A percentile compares a stretch with the other conserved stretches of the same genome.
Evolutionary conservation across 1,139 yeast species (phyloP).

Genomic region (Zygosaccharomyces sapae): DNA sequence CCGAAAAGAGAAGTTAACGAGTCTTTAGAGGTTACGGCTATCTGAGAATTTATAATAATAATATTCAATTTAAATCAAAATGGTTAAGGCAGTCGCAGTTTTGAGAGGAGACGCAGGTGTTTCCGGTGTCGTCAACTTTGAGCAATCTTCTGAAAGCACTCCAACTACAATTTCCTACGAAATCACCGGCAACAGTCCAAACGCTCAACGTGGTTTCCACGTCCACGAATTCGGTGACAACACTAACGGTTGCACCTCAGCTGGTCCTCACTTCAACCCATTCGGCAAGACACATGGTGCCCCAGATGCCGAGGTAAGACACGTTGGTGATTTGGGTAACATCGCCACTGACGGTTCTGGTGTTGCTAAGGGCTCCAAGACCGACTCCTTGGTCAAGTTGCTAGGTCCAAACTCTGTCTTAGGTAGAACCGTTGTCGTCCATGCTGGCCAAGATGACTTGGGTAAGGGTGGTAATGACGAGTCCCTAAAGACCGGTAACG

Average conservation of each 20-base stretch:
- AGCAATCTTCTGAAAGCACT: constrained; percentile 70
- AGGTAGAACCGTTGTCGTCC: constrained; percentile 96
- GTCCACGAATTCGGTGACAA: constrained; percentile 97
- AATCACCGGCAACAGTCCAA: constrained; percentile 79
- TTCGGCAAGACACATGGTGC: constrained; percentile 89
- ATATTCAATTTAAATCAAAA: constrained; percentile 11
- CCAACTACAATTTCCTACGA: constrained; percentile 88
- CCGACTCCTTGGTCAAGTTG: constrained; percentile 72
- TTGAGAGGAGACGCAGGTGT: constrained; percentile 92
- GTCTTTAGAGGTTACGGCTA: neutral
- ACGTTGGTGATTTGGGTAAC: constrained; percentile 97
- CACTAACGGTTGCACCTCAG: constrained; percentile 98
- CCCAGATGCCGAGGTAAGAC: constrained; percentile 84
- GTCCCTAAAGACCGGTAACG: constrained; percentile 95
- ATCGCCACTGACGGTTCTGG: constrained; percentile 81
- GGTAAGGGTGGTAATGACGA: constrained; percentile 96
- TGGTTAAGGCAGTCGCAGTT: constrained; percentile 69
- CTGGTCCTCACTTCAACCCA: constrained; percentile 99
- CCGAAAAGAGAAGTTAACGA: neutral
- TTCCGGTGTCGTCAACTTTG: constrained; percentile 78
- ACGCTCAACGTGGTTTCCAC: constrained; percentile 95
- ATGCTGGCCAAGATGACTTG: constrained; percentile 90
- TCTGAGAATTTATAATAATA: neutral
- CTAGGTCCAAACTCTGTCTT: constrained; percentile 80
- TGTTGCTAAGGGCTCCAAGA: constrained; percentile 82